Evolutionary conservation across 164 flowering plant species (phyloP), one percentile per base, ranked within the genome.

Genomic region (Chloranthus sessilifolius): DNA sequence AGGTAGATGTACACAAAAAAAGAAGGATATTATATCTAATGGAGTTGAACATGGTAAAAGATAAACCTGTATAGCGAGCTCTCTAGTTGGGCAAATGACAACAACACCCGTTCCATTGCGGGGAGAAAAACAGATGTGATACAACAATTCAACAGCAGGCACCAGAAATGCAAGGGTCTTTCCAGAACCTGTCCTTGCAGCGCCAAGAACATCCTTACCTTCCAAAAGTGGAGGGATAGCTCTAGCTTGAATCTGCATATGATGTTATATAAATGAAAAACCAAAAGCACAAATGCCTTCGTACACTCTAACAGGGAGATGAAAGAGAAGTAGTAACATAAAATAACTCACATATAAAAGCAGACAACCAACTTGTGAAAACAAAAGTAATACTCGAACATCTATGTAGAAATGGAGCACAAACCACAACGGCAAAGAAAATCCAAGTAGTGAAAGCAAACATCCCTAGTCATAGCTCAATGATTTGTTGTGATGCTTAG

Each of bases 141-240:
- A 55, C 50, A 92, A 50, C 66, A 92, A 66, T 66, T 92, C 99
- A 41, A 92, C 75, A 45, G 99, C 96, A 7, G 98, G 98, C 14
- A 92, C 67, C 23, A 92, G 61, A 69, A 92, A 92, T 27, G 95
- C 94, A 53, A 92, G 89, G 34, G 96, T 92, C 60, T 92, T 92
- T 5, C 98, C 96, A 42, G 98, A 74, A 60, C 98, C 98, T 7
- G 98, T 92, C 70, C 98, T 77, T 39, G 99, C 99, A 54, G 99
- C 97, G 56, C 95, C 99, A 63, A 92, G 81, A 53, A 88, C 85
- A 76, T 92, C 88, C 64, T 79, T 74, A 0, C 95, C 95, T 50
- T 66, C 60, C 62, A 86, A 30, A 51, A 88, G 89, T 8, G 76
- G 94, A 36, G 97, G 95, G 47, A 92, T 84, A 8, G 89, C 43